Conservation (phyloP, 2,329 filamentous ascomycete genomes). For the Chaetomium strumarium region DNA sequence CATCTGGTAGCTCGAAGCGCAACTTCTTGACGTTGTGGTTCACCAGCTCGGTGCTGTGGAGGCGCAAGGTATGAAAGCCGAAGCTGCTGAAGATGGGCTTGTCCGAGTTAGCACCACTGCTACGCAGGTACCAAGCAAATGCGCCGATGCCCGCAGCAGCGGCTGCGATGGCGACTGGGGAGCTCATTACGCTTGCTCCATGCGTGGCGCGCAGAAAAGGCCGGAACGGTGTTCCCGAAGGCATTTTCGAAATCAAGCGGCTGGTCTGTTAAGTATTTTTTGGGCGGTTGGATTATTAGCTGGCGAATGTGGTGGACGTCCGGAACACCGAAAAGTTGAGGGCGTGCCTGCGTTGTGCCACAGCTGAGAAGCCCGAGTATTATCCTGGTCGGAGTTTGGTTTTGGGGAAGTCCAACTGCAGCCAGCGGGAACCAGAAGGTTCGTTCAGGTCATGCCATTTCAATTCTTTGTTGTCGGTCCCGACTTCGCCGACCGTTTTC, state of each 20-base stretch:
- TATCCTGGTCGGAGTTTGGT: slow-evolving; percentile 19
- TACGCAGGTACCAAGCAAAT: slow-evolving; percentile 20
- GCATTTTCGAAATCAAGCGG: slow-evolving; percentile 7
- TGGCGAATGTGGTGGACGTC: slow-evolving; percentile 2
- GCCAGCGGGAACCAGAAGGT: not conserved
- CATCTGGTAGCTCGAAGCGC: slow-evolving; percentile 48
- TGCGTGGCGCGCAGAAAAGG: slow-evolving; percentile 16
- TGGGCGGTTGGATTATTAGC: not conserved
- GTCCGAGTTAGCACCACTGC: slow-evolving; percentile 5
- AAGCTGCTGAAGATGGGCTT: slow-evolving; percentile 25
- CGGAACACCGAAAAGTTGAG: slow-evolving; percentile 21
- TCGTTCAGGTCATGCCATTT: not conserved
- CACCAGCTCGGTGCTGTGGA: slow-evolving; percentile 47
- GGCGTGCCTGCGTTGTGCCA: not conserved
- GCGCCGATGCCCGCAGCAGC: slow-evolving; percentile 24
- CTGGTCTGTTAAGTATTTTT: not conserved
- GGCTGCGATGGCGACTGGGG: slow-evolving; percentile 22
- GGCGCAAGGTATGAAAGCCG: slow-evolving; percentile 40
- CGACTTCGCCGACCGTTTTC: not conserved
- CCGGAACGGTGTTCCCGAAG: slow-evolving; percentile 13
- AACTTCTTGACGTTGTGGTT: slow-evolving; percentile 56
- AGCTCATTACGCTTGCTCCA: slow-evolving; percentile 21
- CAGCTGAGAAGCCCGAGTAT: slow-evolving; percentile 13
- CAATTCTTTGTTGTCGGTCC: slow-evolving; percentile 1
- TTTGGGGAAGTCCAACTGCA: slow-evolving; percentile 26